Evolutionary conservation across 805 yeast species (phyloP), one percentile per base, ranked within the genome.

Genomic region (Metschnikowia reukaufii): DNA sequence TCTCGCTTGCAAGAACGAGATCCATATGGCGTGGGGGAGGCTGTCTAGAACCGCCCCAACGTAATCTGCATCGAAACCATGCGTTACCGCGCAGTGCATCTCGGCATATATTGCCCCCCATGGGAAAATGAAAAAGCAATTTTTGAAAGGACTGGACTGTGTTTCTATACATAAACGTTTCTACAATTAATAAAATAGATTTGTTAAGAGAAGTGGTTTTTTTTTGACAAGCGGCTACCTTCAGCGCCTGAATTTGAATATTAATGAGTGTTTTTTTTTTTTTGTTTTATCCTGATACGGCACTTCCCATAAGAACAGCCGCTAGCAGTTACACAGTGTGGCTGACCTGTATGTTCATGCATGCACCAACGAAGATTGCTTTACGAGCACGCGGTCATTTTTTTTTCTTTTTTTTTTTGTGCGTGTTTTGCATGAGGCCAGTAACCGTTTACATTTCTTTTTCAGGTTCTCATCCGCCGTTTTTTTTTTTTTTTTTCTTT

Each of bases 371-470:
- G 32, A 30, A 23, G 41, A 29, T 36, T 29, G 40, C 45, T 42
- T 42, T 42, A 36, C 41, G 45, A 42, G 40, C 39, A 35, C 17
- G 21, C 17, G 36, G 13, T 19, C 41, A 8, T 36, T 12, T 42
- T 7, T 32, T 17, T 25, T 34, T 32, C 19, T 36, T 20, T 37
- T 44, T 36, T 37, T 31, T 21, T 7, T 18, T 18, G 18, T 30
- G 40, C 41, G 16, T 30, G 19, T 19, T 15, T 33, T 38, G 20
- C 27, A 16, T 16, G 16, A 21, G 9, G 29, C 34, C 34, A 12
- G 18, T 8, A 4, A 20, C n/a, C 21, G 37, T 20, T 33, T 10
- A 19, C 31, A 13, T 31, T 32, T 13, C 30, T 39, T 30, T 33
- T 25, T 41, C 29, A 16, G 13, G 25, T 25, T 15, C n/a, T n/a